A percentile compares a stretch with the other conserved stretches of the same genome.
Evolutionary conservation across 495 filamentous ascomycete genomes (phyloP).

Genomic region (Penicillium riverlandense): DNA sequence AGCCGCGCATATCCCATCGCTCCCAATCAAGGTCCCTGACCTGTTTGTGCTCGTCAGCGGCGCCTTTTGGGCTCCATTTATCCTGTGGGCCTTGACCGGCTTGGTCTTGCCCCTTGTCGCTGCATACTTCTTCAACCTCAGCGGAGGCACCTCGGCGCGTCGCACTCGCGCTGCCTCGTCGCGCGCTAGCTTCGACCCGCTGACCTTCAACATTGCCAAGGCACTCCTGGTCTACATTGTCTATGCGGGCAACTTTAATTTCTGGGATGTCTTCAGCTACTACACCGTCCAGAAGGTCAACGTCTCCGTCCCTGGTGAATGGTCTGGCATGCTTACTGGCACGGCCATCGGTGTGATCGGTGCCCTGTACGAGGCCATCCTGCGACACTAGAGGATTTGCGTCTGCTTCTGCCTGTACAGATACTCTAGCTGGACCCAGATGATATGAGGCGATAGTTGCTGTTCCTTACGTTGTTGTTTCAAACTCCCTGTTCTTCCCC

Average conservation of each 20-base stretch:
- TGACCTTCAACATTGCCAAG: conserved; percentile 84
- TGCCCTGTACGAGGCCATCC: conserved; percentile 75
- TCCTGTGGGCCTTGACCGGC: conserved; percentile 70
- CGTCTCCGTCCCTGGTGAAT: conserved; percentile 61
- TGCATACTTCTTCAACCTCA: conserved; percentile 86
- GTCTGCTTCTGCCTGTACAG: conserved; percentile 13
- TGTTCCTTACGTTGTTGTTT: neutral
- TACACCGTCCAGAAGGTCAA: conserved; percentile 55
- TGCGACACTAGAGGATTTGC: conserved; percentile 53
- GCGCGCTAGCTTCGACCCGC: conserved; percentile 63
- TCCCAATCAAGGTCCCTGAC: conserved; percentile 69
- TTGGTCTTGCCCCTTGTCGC: conserved; percentile 59
- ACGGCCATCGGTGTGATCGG: conserved; percentile 61
- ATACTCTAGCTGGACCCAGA: conserved; percentile 1
- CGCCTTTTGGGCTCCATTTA: conserved; percentile 75
- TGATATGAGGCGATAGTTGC: neutral
- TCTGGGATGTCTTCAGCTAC: conserved; percentile 53
- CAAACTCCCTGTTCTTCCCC: neutral
- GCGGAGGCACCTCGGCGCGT: conserved; percentile 16
- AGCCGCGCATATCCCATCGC: conserved; percentile 21
- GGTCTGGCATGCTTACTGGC: conserved; percentile 62
- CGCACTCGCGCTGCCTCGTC: conserved; percentile 16
- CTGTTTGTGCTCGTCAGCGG: conserved; percentile 70
- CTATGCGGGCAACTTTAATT: conserved; percentile 62
- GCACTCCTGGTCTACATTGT: conserved; percentile 71